Percentiles rank a stretch among this genome's conserved stretches.
Conservation (phyloP, 2,329 filamentous ascomycete genomes). For the Xylariomycetidae sp. region DNA sequence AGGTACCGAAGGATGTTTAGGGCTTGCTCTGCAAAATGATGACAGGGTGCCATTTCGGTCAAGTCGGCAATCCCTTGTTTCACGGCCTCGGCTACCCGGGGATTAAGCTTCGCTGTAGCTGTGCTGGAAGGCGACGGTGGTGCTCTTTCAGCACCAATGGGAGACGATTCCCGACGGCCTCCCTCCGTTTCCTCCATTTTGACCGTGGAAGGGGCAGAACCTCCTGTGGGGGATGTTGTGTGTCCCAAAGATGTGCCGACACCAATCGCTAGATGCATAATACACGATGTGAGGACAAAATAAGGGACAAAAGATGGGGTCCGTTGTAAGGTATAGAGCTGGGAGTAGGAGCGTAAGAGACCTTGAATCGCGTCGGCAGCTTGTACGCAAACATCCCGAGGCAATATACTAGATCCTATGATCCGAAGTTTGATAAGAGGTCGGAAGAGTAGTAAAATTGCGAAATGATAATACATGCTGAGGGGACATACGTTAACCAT, state of each 20-base stretch:
- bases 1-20: constrained; percentile 56
- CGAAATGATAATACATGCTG: constrained; percentile 68
- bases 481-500: constrained; percentile 1
- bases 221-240: constrained; percentile 14
- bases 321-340: constrained; percentile 52
- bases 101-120: constrained; percentile 28
- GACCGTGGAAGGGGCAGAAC: constrained; percentile 16
- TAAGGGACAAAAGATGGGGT: constrained; percentile 59
- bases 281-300: constrained; percentile 57
- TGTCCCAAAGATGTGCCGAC: constrained; percentile 27
- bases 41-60: constrained; percentile 57
- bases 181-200: constrained; percentile 13
- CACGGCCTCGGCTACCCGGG: constrained; percentile 40
- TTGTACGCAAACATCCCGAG: constrained; percentile 61
- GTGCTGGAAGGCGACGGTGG: constrained; percentile 14
- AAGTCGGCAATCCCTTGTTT: constrained; percentile 53
- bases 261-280: constrained; percentile 55
- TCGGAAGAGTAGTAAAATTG: constrained; percentile 68
- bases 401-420: constrained; percentile 57
- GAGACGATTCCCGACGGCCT: not conserved
- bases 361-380: constrained; percentile 57
- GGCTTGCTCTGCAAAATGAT: constrained; percentile 57
- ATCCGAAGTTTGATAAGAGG: constrained; percentile 64
- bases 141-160: not conserved
- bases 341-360: constrained; percentile 51